Evolutionary conservation across 192 early-diverging fungal species (phyloP).

Genomic region (Coemansia pectinata): DNA sequence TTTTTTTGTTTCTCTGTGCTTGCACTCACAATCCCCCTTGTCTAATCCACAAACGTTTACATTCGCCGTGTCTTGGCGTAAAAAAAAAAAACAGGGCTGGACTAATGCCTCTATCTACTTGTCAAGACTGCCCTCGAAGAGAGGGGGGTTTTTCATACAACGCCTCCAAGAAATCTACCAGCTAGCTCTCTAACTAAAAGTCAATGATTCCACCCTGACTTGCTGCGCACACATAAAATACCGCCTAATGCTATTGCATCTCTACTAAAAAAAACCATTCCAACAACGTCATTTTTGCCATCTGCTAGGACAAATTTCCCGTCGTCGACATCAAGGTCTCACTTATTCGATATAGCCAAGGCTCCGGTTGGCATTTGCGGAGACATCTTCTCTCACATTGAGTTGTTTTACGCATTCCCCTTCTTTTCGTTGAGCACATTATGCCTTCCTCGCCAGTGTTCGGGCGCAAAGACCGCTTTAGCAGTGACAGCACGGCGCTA

Average conservation of each 20-base stretch:
- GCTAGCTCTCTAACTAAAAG: not conserved
- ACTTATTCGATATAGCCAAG: not conserved
- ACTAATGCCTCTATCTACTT: not conserved
- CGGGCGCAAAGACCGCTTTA: not conserved
- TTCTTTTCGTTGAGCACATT: not conserved
- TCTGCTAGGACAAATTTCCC: not conserved
- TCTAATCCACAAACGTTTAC: not conserved
- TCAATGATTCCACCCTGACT: not conserved
- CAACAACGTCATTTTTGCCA: not conserved
- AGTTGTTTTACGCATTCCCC: not conserved
- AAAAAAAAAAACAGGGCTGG: not conserved
- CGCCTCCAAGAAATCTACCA: not conserved
- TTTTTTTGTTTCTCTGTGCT: not conserved
- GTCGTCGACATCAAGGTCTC: not conserved
- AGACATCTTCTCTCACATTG: not conserved
- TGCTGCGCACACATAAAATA: not conserved
- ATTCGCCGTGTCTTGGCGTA: not conserved
- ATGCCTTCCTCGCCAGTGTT: not conserved
- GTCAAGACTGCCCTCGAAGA: not conserved
- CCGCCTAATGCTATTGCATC: not conserved
- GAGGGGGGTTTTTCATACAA: not conserved
- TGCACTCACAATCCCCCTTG: not conserved
- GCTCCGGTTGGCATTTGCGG: not conserved
- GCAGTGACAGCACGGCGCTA: constrained; percentile 23
- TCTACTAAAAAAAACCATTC: not conserved